Evolutionary conservation across 495 filamentous ascomycete species (phyloP).

Genomic region (Parathielavia hyrcaniae): DNA sequence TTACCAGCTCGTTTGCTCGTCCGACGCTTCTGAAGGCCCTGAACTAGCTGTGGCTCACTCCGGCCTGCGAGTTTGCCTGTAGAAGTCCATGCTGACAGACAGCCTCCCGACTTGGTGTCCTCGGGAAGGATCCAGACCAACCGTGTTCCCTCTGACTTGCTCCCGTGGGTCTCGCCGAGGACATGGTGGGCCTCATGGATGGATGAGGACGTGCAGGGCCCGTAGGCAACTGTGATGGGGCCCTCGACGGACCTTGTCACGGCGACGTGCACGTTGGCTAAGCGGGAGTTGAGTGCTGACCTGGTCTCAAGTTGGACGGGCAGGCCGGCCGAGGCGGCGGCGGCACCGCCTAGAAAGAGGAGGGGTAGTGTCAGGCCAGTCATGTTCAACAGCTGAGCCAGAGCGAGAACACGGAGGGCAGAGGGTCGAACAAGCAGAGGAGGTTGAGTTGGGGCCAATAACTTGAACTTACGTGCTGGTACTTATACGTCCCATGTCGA

Average conservation of each 20-base stretch:
- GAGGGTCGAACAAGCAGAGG: background rate
- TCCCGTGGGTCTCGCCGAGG: slow-evolving; percentile 22
- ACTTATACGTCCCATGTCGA: no score
- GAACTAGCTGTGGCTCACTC: slow-evolving; percentile 37
- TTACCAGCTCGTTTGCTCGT: slow-evolving; percentile 24
- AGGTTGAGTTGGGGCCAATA: no score
- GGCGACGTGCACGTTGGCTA: slow-evolving; percentile 42
- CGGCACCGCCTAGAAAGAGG: slow-evolving; percentile 16
- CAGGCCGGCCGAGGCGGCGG: slow-evolving; percentile 17
- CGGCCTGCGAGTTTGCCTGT: slow-evolving; percentile 37
- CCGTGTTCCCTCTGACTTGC: slow-evolving; percentile 24
- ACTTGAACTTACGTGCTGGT: no score
- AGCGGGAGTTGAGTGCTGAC: slow-evolving; percentile 35
- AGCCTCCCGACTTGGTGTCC: slow-evolving; percentile 39
- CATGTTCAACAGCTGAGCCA: background rate
- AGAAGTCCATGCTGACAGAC: slow-evolving; percentile 49
- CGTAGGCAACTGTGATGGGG: slow-evolving; percentile 39
- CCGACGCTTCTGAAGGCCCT: slow-evolving; percentile 29
- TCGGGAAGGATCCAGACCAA: slow-evolving; percentile 52
- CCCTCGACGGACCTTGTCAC: slow-evolving; percentile 26
- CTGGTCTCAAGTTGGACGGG: slow-evolving; percentile 37
- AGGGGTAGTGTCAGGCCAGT: slow-evolving; percentile 1
- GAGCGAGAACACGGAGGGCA: background rate
- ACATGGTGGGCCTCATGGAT: slow-evolving; percentile 31
- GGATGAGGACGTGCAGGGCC: slow-evolving; percentile 28